Base-by-base conservation (phyloP, 495 filamentous ascomycete species). In the Aspergillus biplanus region DNA sequence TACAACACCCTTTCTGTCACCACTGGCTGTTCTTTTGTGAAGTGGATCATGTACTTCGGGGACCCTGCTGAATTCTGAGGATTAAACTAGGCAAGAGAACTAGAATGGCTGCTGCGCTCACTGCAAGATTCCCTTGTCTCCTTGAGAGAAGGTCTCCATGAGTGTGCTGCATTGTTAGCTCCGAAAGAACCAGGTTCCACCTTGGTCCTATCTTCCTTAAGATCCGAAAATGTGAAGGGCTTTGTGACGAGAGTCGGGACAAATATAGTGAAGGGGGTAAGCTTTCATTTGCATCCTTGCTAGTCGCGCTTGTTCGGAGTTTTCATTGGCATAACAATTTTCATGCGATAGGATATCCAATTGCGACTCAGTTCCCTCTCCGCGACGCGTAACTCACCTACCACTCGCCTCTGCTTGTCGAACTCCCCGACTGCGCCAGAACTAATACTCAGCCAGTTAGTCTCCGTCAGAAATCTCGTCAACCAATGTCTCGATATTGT, bases 161-260 rank as follows among this genome's bases (percentile, higher is more conserved):
- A 97, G 78, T 98, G 95, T 75, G 86, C 89, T 52, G 84, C 86
- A 31, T 85, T 98, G 8, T 85, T 99, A 37, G 86, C 91, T 9
- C 92, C 94, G 3, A 80, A 87, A 62, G 91, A 96, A 66, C 88
- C 89, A 2, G 90, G 90, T 12, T 91, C 87, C 58, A 99, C 93
- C 5, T 86, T 99, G 52, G 93, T 91, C 7, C 80, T 98, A 33
- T 93, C 90, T 57, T 95, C 92, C n/a, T 79, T 89, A 39, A 85
- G 96, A 16, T 92, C 90, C 52, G 95, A 99, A 78, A 86, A 83
- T 63, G 87, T 98, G 37, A 99, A 99, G 72, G 95, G 95, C 5
- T 89, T 91, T 73, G 84, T 97, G 55, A 97, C 93, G 0, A 85
- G 92, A 31, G 84, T 92, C 11, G 92, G 92, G 7, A 88, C 87